Evolutionary conservation across 179 eudicot genomes (phyloP).

Genomic region (Silene coronaria): DNA sequence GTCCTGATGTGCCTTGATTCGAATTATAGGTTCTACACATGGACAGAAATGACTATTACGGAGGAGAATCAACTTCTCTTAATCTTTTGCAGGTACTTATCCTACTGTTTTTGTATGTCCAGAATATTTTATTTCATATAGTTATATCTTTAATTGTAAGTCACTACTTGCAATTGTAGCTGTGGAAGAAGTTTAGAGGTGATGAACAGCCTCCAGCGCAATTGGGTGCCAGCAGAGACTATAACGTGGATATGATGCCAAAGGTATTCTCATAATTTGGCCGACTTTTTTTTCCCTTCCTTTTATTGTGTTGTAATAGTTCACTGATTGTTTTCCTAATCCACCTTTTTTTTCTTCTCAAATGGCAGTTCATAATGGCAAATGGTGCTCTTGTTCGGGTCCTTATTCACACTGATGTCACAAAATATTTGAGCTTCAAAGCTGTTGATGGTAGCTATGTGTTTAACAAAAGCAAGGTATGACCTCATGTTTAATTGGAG

Average conservation of each 20-base stretch:
- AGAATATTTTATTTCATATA: neutral
- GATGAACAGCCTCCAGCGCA: slow-evolving; percentile 47
- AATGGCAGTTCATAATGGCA: slow-evolving; percentile 75
- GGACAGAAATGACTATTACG: slow-evolving; percentile 75
- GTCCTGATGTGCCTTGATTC: neutral
- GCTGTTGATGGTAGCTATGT: slow-evolving; percentile 90
- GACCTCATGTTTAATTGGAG: neutral
- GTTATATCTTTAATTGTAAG: neutral
- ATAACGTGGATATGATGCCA: slow-evolving; percentile 82
- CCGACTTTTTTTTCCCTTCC: neutral
- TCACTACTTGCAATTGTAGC: slow-evolving; percentile 26
- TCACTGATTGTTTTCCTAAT: slow-evolving; percentile 6
- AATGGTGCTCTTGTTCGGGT: slow-evolving; percentile 72
- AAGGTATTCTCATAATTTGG: slow-evolving; percentile 30
- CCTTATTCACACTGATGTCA: slow-evolving; percentile 72
- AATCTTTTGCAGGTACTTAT: slow-evolving; percentile 44
- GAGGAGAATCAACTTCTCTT: slow-evolving; percentile 66
- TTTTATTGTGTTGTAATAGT: neutral
- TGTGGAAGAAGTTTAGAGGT: slow-evolving; percentile 74
- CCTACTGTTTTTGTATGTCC: neutral
- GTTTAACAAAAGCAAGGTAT: slow-evolving; percentile 77
- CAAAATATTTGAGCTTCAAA: slow-evolving; percentile 73
- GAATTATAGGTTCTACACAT: slow-evolving; percentile 59
- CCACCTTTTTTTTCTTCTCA: neutral
- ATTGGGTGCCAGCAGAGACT: slow-evolving; percentile 70